Conservation (phyloP, 345 rosid genomes). For the Arabidopsis suecica region DNA sequence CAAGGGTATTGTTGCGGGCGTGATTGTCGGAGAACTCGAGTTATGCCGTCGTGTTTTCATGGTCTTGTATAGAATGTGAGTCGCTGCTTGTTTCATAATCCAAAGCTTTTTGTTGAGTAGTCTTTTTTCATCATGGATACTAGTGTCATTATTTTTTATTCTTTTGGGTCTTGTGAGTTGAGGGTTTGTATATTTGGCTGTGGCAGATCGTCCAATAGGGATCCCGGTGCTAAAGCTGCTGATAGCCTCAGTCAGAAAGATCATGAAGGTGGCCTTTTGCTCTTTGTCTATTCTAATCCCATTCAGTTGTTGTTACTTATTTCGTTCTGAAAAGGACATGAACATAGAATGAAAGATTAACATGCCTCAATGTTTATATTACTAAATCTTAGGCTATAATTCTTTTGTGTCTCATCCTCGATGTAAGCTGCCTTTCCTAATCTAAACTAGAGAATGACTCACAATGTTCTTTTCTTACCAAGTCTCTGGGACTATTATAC, state of each 20-base stretch:
- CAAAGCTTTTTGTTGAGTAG: background rate
- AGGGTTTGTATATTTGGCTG: slow-evolving; percentile 21
- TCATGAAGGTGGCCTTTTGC: slow-evolving; percentile 67
- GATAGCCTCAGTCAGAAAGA: slow-evolving; percentile 74
- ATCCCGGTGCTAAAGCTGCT: slow-evolving; percentile 78
- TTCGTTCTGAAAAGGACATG: background rate
- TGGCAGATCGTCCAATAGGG: slow-evolving; percentile 86
- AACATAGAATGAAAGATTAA: background rate
- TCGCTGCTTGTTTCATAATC: slow-evolving; percentile 21
- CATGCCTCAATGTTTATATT: slow-evolving; percentile 11
- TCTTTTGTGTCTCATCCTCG: background rate
- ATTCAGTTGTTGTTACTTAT: slow-evolving; percentile 13
- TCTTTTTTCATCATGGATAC: background rate
- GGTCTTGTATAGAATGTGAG: slow-evolving; percentile 92
- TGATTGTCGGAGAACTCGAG: slow-evolving; percentile 83
- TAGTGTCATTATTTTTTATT: background rate
- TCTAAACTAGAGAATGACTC: background rate
- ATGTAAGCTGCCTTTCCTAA: background rate
- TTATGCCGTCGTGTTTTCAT: slow-evolving; percentile 83
- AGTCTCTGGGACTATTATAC: background rate
- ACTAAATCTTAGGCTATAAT: background rate
- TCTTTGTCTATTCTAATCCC: slow-evolving; percentile 8
- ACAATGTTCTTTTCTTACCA: background rate
- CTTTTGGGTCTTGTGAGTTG: slow-evolving; percentile 24
- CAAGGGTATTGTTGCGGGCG: slow-evolving; percentile 85